Conservation (phyloP, 176 grass and related monocot genomes). For the Rhynchospora breviuscula region DNA sequence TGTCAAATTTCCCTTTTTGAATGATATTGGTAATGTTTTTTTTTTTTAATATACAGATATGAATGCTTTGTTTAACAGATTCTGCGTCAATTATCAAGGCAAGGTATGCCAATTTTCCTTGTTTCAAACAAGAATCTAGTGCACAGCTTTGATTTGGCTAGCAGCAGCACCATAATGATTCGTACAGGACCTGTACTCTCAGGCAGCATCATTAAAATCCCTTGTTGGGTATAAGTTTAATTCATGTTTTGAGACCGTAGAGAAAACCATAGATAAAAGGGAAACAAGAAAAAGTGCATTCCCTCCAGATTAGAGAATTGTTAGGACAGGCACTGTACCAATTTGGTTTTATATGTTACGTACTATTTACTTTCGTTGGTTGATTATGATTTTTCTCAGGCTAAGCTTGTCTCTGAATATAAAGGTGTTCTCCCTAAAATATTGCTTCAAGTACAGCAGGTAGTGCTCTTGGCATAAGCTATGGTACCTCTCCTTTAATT, state of each 20-base stretch:
- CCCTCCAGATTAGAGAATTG: neutral
- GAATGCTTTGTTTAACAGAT: conserved; percentile 77
- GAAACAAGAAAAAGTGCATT: neutral
- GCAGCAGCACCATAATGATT: neutral
- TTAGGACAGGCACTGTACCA: neutral
- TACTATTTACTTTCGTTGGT: conserved; percentile 22
- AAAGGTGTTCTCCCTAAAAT: conserved; percentile 82
- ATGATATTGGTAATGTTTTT: conserved; percentile 16
- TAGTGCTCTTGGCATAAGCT: conserved; percentile 16
- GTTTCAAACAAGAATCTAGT: neutral
- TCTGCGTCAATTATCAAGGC: conserved; percentile 60
- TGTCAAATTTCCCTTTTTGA: conserved; percentile 10
- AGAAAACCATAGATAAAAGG: neutral
- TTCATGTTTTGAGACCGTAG: neutral
- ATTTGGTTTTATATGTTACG: neutral
- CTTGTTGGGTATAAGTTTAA: neutral
- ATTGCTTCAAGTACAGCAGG: conserved; percentile 61
- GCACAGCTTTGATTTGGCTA: neutral
- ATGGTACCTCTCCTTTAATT: neutral
- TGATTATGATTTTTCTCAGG: conserved; percentile 32
- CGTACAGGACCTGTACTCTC: neutral
- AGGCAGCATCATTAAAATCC: neutral
- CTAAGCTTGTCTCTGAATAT: conserved; percentile 56
- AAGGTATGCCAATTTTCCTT: conserved; percentile 50
- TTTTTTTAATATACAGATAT: conserved; percentile 48